Evolutionary conservation across 768 basidiomycete genomes (phyloP).

Genomic region (Tulasnella sp.): DNA sequence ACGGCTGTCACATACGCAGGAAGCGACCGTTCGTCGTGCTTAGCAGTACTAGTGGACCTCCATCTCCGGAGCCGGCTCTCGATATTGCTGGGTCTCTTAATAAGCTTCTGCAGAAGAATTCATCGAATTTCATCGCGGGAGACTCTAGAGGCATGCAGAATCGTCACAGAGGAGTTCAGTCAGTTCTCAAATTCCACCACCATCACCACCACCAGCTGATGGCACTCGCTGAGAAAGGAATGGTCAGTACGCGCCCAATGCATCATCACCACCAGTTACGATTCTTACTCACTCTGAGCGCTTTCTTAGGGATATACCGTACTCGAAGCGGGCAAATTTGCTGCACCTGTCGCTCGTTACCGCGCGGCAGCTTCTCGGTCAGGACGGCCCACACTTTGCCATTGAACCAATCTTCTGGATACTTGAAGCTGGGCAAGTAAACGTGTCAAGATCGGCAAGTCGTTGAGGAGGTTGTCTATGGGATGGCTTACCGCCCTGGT

Average conservation of each 20-base stretch:
- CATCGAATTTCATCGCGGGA: too few species aligned
- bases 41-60: too few species aligned
- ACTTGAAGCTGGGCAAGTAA: conserved; percentile 92
- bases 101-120: too few species aligned
- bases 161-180: not conserved
- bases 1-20: too few species aligned
- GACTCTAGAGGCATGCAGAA: too few species aligned
- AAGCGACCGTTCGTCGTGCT: too few species aligned
- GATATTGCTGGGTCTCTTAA: too few species aligned
- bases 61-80: too few species aligned
- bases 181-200: not conserved
- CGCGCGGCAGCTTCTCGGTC: conserved; percentile 74
- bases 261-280: not conserved
- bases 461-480: not conserved
- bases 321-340: conserved; percentile 48
- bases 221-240: conserved; percentile 19
- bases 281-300: not conserved
- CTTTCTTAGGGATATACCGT: conserved; percentile 66
- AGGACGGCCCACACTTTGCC: conserved; percentile 67
- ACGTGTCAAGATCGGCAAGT: conserved; percentile 39
- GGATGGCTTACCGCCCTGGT: not conserved
- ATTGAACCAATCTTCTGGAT: conserved; percentile 85
- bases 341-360: conserved; percentile 79
- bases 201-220: not conserved
- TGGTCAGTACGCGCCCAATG: not conserved